Base-by-base conservation (phyloP, 495 filamentous ascomycete species). In the Podospora didyma region DNA sequence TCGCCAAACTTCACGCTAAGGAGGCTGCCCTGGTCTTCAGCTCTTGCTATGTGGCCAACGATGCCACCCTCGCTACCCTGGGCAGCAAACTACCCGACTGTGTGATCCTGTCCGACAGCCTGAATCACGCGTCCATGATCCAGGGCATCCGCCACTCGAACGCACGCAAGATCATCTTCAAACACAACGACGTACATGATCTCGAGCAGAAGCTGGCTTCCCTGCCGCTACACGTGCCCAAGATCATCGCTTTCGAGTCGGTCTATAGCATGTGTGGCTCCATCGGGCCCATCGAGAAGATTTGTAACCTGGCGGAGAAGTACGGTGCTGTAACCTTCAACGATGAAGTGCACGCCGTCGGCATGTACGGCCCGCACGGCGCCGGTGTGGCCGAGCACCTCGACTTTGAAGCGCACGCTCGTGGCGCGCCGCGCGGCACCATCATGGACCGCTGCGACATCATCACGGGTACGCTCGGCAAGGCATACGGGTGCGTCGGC, bases 231-330 rank as follows among this genome's bases (percentile, higher is more conserved):
- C 78, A 92, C 45, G 80, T 89, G 26, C 94, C 94, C 45, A 98
- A 98, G 80, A 96, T 98, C 57, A 98, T 98, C 59, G 94, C 94
- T 19, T 98, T 97, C 61, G 94, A 98, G 74, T 95, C 89, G 17
- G 94, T 98, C 22, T 98, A 98, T 74, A 94, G 89, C 75, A 98
- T 98, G 94, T 98, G 95, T 72, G 94, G 94, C 57, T 95, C 90
- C 21, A 88, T 98, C 67, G 95, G 90, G 0, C 95, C 94, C 3
- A 97, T 98, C 59, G 90, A 90, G 73, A 84, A 88, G 68, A 97
- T 98, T 53, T 96, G 91, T 69, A 92, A 97, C 69, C 78, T 98
- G 22, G 92, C 94, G 14, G 92, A 97, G 53, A 96, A 96, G 73
- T 98, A 98, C 72, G 94, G 94, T 59, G 94, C 94, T 26, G 82